These are phyloP conservation scores for Boletus barrowsii DNA, from an alignment of 768 basidiomycete genomes.

Conservation along the genomic window DNA sequence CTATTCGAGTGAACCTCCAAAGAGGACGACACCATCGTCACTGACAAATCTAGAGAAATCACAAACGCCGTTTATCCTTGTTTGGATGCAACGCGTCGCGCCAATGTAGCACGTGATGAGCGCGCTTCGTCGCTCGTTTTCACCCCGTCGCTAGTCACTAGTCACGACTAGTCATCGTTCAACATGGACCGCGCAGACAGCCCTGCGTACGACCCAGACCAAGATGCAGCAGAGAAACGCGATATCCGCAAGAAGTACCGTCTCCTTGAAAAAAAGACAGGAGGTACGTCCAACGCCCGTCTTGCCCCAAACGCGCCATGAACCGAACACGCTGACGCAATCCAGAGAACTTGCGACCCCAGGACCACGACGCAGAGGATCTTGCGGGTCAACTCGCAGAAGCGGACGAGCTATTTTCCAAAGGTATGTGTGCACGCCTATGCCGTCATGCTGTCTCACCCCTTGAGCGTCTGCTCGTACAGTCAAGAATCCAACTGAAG, in stretches of 20 bases:
- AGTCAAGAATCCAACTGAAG: constrained; percentile 85
- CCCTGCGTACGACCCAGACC: constrained; percentile 75
- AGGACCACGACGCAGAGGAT: constrained; percentile 54
- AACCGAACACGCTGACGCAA: background rate
- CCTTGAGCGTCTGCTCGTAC: background rate
- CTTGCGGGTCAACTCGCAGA: constrained; percentile 53
- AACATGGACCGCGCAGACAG: constrained; percentile 17
- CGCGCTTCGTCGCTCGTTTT: background rate
- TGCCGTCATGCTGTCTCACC: background rate
- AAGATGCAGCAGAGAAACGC: constrained; percentile 78
- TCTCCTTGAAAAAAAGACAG: constrained; percentile 55
- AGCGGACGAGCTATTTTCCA: constrained; percentile 61
- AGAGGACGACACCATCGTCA: too few species aligned
- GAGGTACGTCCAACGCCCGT: constrained; percentile 44
- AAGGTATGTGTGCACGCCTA: constrained; percentile 47
- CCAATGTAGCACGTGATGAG: constrained; percentile 17
- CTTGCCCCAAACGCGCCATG: background rate
- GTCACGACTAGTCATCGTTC: background rate
- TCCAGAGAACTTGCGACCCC: constrained; percentile 48
- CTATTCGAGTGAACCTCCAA: too few species aligned
- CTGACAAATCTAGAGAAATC: too few species aligned
- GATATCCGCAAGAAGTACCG: constrained; percentile 73
- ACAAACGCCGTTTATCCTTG: too few species aligned
- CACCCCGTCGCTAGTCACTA: too few species aligned
- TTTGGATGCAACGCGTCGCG: constrained; percentile 15